Percentiles rank a stretch among this genome's conserved stretches.
Conservation (phyloP, 2,329 filamentous ascomycete species). For the Dryadomyces quercivorus region DNA sequence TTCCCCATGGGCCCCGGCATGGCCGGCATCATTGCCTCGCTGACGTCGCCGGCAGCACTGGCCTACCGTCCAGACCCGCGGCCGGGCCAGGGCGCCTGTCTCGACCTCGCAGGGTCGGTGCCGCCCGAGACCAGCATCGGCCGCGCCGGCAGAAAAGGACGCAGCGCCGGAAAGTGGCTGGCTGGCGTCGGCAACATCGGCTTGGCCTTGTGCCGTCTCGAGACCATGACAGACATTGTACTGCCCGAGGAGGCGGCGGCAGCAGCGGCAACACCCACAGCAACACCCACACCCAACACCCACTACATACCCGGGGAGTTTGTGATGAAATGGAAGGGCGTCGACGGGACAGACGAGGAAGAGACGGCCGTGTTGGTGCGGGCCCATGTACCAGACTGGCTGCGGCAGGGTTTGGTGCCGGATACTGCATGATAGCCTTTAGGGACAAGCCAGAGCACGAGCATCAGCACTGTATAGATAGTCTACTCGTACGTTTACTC, state of each 20-base stretch:
- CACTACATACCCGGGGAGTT: constrained; percentile 51
- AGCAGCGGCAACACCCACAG: constrained; percentile 35
- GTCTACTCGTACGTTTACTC: too few relatives aligned
- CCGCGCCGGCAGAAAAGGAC: constrained; percentile 42
- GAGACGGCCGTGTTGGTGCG: constrained; percentile 46
- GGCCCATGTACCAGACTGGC: constrained; percentile 77
- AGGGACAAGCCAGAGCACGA: too few relatives aligned
- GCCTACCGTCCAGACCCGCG: constrained; percentile 16
- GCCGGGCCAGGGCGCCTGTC: background rate
- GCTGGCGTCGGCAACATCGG: constrained; percentile 69
- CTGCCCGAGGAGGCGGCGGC: constrained; percentile 52
- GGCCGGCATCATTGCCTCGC: constrained; percentile 2
- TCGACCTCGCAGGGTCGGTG: constrained; percentile 21
- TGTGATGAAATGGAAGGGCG: constrained; percentile 24
- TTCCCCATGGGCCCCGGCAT: constrained; percentile 46
- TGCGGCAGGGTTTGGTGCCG: constrained; percentile 27
- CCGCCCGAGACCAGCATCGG: constrained; percentile 37
- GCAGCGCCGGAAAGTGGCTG: constrained; percentile 73
- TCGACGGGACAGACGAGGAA: constrained; percentile 21
- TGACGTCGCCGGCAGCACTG: background rate
- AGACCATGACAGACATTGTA: constrained; percentile 75
- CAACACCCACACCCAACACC: constrained; percentile 12
- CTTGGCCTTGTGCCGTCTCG: constrained; percentile 72
- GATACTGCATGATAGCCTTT: too few relatives aligned
- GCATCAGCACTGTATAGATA: too few relatives aligned